Base-by-base conservation (phyloP, 78 protist genomes). In the Dictyostelium purpureum region DNA sequence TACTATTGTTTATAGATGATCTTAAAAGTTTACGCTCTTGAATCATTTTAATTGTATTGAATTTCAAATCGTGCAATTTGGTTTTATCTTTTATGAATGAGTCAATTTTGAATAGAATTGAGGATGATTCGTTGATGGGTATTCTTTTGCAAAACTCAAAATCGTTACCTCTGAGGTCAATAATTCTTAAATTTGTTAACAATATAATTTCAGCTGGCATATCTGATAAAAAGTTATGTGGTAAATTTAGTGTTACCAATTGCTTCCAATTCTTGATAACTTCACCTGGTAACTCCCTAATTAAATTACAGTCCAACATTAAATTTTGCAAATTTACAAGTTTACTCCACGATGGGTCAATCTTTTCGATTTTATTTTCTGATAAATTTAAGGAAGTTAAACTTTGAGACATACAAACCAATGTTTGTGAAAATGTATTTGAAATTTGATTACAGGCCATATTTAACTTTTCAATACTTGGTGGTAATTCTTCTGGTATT, bases 401-500 rank as follows among this genome's bases (percentile, higher is more conserved):
- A 19, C 71, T 57, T 4, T 49, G 47, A 16, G 56, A 18, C 0
- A 85, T 19, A 12, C 56, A 24, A 21, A 47, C 12, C 3, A 85
- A 24, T 21, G 83, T 21, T 1, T 24, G 18, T 6, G 92, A 56
- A 1, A 6, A 4, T 19, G 69, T 59, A 12, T 12, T 6, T 11
- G 6, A 2, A 19, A 85, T 85, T 24, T 85, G 82, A 59, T 85
- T 85, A n/a, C 77, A 73, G 0, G 52, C n/a, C 14, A 85, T 54
- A 73, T 85, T 85, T 42, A 85, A 47, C 33, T 43, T 57, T 6
- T 59, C 92, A 38, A 85, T 26, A 19, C 31, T 38, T 10, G 24
- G n/a, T n/a, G 92, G 92, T 35, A 85, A 35, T n/a, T 28, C 52
- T 0, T 70, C 82, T 52, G 92, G 92, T 24, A 66, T 73, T 14